Evolutionary conservation across 495 filamentous ascomycete genomes (phyloP).

Genomic region (Lentithecium fluviatile): DNA sequence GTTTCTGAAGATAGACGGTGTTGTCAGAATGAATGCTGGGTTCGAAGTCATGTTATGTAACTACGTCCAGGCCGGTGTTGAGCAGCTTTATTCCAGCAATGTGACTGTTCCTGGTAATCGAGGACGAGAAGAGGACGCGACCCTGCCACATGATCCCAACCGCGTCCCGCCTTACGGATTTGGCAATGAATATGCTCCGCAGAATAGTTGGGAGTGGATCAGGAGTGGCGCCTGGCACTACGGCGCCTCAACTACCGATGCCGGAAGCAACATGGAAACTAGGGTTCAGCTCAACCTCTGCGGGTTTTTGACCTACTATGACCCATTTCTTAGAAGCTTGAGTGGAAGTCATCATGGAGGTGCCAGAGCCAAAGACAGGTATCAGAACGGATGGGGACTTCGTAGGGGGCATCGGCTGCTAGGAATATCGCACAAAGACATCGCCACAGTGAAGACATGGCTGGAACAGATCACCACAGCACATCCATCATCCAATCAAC

Average conservation of each 20-base stretch:
- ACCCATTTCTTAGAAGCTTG: neutral
- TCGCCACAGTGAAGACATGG: neutral
- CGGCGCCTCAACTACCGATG: neutral
- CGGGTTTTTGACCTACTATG: neutral
- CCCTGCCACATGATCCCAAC: neutral
- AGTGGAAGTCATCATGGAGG: conserved; percentile 1
- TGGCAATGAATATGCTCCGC: conserved; percentile 1
- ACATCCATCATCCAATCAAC: neutral
- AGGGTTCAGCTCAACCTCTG: neutral
- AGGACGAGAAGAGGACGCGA: neutral
- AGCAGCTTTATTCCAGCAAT: neutral
- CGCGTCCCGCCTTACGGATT: neutral
- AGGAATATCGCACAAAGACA: neutral
- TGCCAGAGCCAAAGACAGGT: neutral
- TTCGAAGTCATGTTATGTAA: conserved; percentile 9
- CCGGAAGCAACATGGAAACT: neutral
- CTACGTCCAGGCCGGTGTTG: neutral
- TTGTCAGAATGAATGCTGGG: conserved; percentile 5
- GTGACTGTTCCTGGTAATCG: neutral
- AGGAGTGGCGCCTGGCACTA: conserved; percentile 4
- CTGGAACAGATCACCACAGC: too few species aligned
- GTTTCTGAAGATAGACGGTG: neutral
- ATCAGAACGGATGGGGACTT: conserved; percentile 9
- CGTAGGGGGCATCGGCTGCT: conserved; percentile 3
- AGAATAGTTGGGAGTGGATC: conserved; percentile 9